A percentile compares a stretch with the other conserved stretches of the same genome.
Evolutionary conservation across 352 stramenopile genomes (phyloP).

Genomic region (Phytopythium ostracodes): DNA sequence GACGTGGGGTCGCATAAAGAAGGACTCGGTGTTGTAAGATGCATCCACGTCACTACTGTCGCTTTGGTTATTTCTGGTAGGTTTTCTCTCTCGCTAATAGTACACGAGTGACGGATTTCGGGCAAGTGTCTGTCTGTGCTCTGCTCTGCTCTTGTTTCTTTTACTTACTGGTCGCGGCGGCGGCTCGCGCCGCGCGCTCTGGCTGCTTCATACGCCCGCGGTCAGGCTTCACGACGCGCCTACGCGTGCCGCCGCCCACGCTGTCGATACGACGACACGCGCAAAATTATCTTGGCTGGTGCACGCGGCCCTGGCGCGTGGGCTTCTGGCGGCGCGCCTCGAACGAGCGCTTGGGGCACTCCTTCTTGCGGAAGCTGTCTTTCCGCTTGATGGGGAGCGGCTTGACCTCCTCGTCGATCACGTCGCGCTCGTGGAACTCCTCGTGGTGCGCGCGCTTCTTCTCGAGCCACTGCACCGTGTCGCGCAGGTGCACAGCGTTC

Average conservation of each 20-base stretch:
- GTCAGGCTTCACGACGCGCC: not conserved
- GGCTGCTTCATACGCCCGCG: not conserved
- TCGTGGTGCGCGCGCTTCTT: constrained; percentile 53
- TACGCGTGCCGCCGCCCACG: not conserved
- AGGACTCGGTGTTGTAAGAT: not conserved
- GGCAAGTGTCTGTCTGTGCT: not conserved
- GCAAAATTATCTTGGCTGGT: constrained; percentile 53
- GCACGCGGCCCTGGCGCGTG: constrained; percentile 52
- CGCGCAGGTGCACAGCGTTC: constrained; percentile 53
- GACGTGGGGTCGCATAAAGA: too few species aligned
- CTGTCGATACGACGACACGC: not conserved
- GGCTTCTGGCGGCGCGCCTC: constrained; percentile 46
- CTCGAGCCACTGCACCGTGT: constrained; percentile 57
- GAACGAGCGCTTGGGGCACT: constrained; percentile 35
- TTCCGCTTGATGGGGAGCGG: constrained; percentile 42
- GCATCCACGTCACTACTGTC: constrained; percentile 1
- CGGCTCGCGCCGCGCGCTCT: too few species aligned
- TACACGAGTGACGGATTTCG: constrained; percentile 1
- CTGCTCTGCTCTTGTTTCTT: not conserved
- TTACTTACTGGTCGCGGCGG: not conserved
- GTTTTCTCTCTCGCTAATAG: constrained; percentile 3
- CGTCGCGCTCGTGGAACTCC: constrained; percentile 52
- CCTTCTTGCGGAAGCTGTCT: constrained; percentile 32
- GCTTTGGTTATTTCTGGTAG: not conserved
- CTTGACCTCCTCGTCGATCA: constrained; percentile 52